Base-by-base conservation (phyloP, 2,329 filamentous ascomycete species). In the Escovopsis weberi region DNA sequence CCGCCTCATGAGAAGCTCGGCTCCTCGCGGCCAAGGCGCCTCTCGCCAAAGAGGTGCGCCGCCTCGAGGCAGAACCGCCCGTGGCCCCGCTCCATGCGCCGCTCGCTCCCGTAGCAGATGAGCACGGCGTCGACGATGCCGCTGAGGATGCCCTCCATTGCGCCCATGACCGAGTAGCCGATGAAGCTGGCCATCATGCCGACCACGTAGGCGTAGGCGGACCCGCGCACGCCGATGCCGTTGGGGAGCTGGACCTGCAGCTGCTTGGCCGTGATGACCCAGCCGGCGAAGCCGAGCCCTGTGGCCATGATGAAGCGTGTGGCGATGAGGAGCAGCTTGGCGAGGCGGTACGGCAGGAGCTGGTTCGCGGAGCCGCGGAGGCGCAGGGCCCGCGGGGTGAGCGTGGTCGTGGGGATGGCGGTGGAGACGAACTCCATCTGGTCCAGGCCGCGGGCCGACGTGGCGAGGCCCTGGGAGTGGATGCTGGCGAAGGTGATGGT, bases 61-160 rank as follows among this genome's bases (percentile, higher is more conserved):
- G 89, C 89, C 62, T 96, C 89, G 46, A 91, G 78, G 61, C 89
- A 96, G 64, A 94, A 95, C 38, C 83, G 79, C 5, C 80, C 82
- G 40, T 72, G 75, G 18, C 75, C 76, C 48, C 74, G 74, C 43
- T 69, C 73, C 63, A 80, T 80, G 41, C 74, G 76, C 51, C 82
- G 72, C 63, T 98, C 91, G 54, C 85, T 94, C 26, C 85, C 87
- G 75, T 94, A 96, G 66, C 91, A 98, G 11, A 98, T 81, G 23
- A 96, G 75, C 33, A 86, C 80, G 3, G 83, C 87, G 60, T 94
- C 87, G 4, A 94, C 75, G 41, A 94, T 87, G 42, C 85, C 85
- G 41, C 84, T 84, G 23, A 94, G 65, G 15, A 94, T 82, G 12
- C 86, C 84, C 58, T 94, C 88, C 74, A 94, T 89, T 2, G 87